Evolutionary conservation across 495 filamentous ascomycete species (phyloP), one percentile per base, ranked within the genome.

Genomic region (Terfezia claveryi): DNA sequence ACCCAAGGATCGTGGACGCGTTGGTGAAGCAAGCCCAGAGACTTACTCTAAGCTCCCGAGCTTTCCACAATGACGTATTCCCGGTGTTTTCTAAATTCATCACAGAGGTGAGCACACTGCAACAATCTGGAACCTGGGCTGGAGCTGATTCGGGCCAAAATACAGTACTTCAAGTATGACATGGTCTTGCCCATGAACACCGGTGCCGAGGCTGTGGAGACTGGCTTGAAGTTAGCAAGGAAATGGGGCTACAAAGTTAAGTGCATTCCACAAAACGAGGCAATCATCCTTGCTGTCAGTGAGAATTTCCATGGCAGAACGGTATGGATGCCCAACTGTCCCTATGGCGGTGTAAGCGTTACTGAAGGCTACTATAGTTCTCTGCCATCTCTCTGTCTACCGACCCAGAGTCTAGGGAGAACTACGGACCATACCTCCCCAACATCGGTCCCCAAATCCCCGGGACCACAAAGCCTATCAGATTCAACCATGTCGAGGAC

Each of bases 101-200:
- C 53, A 89, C 85, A 59, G 66, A 77, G 54, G 68, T 73, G 62
- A 37, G 27, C 8, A 4, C 10, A 36, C 5, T 38, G 8, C 38
- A 36, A 11, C 10, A 8, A 17, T 54, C 14, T 10, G 14, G 37
- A 52, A 16, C 55, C n/a, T 14, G 2, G 23, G 52, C 16, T 37
- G 32, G 52, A 9, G 10, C 23, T 10, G 4, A 14, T 36, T 52
- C 8, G 1, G 10, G 23, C 14, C 23, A 27, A 52, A 8, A 52
- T n/a, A 52, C 32, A 65, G 56, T 80, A 76, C 65, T 94, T 95
- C 65, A 89, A 86, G 50, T 99, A 88, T 68, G 92, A 96, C 67
- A 99, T 96, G 91, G 88, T 94, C 23, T 70, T 99, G 69, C 91
- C 91, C 51, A 96, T 99, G 91, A 96, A 96, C 72, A 99, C 91